Evolutionary conservation across 2,329 filamentous ascomycete species (phyloP), one percentile per base, ranked within the genome.

Genomic region (Cordyceps cateniannulata): DNA sequence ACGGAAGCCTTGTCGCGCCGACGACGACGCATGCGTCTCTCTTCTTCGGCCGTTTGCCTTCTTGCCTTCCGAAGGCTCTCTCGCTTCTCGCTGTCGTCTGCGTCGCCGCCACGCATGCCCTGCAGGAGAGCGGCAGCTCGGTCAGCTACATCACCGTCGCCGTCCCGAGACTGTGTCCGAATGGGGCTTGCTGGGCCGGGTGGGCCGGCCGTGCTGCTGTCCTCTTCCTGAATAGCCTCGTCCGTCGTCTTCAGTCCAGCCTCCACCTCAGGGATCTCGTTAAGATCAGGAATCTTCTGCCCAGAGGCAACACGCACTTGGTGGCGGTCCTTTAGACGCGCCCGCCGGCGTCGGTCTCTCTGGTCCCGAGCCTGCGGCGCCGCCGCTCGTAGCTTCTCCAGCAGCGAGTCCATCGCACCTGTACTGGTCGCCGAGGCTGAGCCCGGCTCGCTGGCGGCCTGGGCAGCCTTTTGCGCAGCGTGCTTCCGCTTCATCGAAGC

Each of bases 301-400:
- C 93, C 93, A 20, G 89, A 93, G 18, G 93, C 91, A 57, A 97
- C 85, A 63, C 93, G 90, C 35, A 95, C 89, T 75, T 96, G 90
- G 70, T 97, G 91, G 29, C 87, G 83, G 70, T 96, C 93, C 82
- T 96, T 96, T 67, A 98, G 83, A 59, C 93, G 83, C 44, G 93
- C 92, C 66, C 93, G 85, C 62, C 93, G 85, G 64, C 95, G 86
- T 67, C 92, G 86, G 73, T 98, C 95, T 69, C 93, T 85, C 73
- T 96, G 89, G 72, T 97, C 93, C 72, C 90, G 83, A 29, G 90
- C 85, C 76, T 96, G 91, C 32, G 95, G 93, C 60, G 93, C 93
- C 1, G 95, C 95, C 60, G 92, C 93, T 62, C 95, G 89, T 60
- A 99, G 79, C 76, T 98, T 98, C 84, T 97, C 91, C 53, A 99